A percentile compares a stretch with the other conserved stretches of the same genome.
phyloP scores from a whole-genome alignment of 768 basidiomycete genomes.

The Auriscalpium vulgare region DNA sequence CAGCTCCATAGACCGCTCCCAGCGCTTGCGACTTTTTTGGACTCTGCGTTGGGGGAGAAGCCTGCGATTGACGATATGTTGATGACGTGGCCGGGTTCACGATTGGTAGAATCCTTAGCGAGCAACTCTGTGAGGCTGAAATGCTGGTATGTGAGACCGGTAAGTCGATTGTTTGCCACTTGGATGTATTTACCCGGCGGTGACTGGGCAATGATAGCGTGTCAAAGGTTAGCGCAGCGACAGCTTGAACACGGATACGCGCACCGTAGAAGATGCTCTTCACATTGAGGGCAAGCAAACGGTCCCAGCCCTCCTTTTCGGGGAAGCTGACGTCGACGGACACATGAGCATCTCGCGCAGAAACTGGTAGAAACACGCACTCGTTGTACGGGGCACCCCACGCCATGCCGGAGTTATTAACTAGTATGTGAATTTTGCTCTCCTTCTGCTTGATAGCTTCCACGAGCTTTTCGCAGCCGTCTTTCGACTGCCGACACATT shows the following conservation, averaged over 20 bases:
- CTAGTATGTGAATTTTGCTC: slow-evolving; percentile 67
- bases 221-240: too few species aligned
- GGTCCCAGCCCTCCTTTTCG: slow-evolving; percentile 82
- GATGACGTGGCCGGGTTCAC: slow-evolving; percentile 69
- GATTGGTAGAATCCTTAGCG: slow-evolving; percentile 51
- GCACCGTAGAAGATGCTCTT: slow-evolving; percentile 81
- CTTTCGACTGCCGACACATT: slow-evolving; percentile 44
- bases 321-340: slow-evolving; percentile 36
- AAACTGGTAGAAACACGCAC: slow-evolving; percentile 10
- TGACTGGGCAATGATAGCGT: slow-evolving; percentile 31
- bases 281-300: slow-evolving; percentile 75
- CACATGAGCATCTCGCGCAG: not conserved
- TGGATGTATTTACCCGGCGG: slow-evolving; percentile 31
- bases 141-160: not conserved
- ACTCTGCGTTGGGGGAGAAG: slow-evolving; percentile 44
- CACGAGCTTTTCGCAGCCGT: slow-evolving; percentile 70
- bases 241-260: too few species aligned
- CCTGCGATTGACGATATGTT: slow-evolving; percentile 74
- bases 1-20: slow-evolving; percentile 75
- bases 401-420: slow-evolving; percentile 77
- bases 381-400: slow-evolving; percentile 69
- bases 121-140: slow-evolving; percentile 50
- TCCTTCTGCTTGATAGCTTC: slow-evolving; percentile 62
- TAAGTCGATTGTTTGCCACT: too few species aligned
- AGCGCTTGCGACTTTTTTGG: slow-evolving; percentile 35